Evolutionary conservation across 2,329 filamentous ascomycete genomes (phyloP).

Genomic region (Blastomyces gilchristii): DNA sequence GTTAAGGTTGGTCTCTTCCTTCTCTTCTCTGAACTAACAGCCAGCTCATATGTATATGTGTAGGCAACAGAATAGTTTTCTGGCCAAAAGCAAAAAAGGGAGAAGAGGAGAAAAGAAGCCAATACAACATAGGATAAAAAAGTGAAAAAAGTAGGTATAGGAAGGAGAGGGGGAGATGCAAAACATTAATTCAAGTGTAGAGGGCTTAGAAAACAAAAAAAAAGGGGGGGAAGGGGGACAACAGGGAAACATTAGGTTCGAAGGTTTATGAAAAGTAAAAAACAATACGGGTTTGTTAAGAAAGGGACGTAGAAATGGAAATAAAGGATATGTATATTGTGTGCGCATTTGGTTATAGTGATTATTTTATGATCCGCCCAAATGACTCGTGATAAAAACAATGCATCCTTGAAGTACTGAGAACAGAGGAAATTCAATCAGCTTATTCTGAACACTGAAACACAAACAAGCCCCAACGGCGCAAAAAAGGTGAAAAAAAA

Average conservation of each 20-base stretch:
- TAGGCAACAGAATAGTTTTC: neutral
- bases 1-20: neutral
- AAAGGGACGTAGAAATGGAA: neutral
- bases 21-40: neutral
- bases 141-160: no score
- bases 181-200: no score
- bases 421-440: neutral
- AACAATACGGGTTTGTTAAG: neutral
- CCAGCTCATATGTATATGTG: neutral
- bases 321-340: neutral
- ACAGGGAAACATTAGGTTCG: neutral
- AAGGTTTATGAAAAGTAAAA: neutral
- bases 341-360: constrained; percentile 1
- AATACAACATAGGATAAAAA: constrained; percentile 1
- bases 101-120: neutral
- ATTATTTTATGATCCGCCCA: neutral
- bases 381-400: neutral
- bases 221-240: no score
- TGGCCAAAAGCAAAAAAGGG: neutral
- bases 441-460: neutral
- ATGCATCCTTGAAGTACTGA: neutral
- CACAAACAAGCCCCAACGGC: neutral
- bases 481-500: neutral
- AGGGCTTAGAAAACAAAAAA: neutral
- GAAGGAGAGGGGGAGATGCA: no score